Base-by-base conservation (phyloP, 2,329 filamentous ascomycete species). In the Aspergillus unguis region DNA sequence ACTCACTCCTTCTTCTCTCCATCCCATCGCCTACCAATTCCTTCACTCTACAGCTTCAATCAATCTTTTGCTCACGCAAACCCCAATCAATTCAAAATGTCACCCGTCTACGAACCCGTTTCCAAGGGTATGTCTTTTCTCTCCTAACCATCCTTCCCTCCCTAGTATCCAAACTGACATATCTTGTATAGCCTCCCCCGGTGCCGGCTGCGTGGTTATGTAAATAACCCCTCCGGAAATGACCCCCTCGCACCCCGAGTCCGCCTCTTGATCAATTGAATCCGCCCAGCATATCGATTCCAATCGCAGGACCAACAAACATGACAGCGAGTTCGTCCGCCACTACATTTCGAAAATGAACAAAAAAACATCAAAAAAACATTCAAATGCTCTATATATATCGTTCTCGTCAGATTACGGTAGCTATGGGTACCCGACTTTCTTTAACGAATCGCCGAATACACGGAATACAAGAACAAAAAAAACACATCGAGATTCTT, bases 161-260 rank as follows among this genome's bases (percentile, higher is more conserved):
- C 9, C 17, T 2, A 10, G 9, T 25, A 35, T 32, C n/a, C 17
- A 17, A 17, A 17, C 17, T 17, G 42, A 50, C 7, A 3, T 50
- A 11, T 33, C 41, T 29, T n/a, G n/a, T 42, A 41, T 10, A 42
- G 48, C 61, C 43, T 59, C 60, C 46, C 64, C 65, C 51, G 63
- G 63, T 31, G 62, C 62, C 49, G 65, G 65, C 53, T 68, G 65
- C 56, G 58, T 65, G 35, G 55, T 68, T 48, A 67, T 67, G 65
- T 66, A 61, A 61, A 60, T 47, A 17, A 32, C 17, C 37, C n/a
- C 50, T 36, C 25, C 31, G 23, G 45, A 37, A 33, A 26, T 10
- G 26, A 28, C 31, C 6, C 17, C 1, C 33, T 38, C 48, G 41
- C 47, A 26, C 9, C 44, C 47, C 23, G 41, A 45, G 23, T 46